Base-by-base conservation (phyloP, 805 yeast genomes). In the Saccharomycopsis javanensis region DNA sequence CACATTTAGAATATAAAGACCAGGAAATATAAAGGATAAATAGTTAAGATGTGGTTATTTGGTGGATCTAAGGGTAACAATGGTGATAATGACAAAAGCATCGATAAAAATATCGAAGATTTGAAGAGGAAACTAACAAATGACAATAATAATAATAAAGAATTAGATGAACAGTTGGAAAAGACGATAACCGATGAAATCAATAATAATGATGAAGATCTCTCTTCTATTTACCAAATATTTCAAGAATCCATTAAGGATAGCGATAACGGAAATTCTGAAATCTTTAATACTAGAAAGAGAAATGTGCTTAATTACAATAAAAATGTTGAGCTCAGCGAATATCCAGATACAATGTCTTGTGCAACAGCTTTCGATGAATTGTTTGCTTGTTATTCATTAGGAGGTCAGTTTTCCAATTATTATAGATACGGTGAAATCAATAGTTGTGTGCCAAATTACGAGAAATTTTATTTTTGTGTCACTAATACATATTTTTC, bases 331-430 rank as follows among this genome's bases (percentile, higher is more conserved):
- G 31, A 30, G 15, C 38, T 56, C 13, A 35, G 31, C 4, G 50
- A 57, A 28, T 60, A 52, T 38, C 60, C 62, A 8, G 34, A 35
- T 16, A 42, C 45, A n/a, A 80, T 85, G 90, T 78, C 80, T 54
- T 85, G 92, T 66, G 75, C 84, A 55, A 88, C 92, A 50, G 94
- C 94, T 1, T 84, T 91, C 69, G 96, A 91, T 69, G 96, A 89
- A 66, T 74, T 91, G 23, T 77, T 90, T 51, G 83, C 81, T 51
- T 92, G 98, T 68, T 89, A 87, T 71, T 87, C 97, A 0, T 67
- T 91, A 2, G 97, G 96, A 2, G 97, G 97, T 0, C 97, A 91
- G 67, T 72, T 88, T 20, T 79, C 95, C 60, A 79, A 86, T 69
- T 86, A 86, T 65, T 92, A 91, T 67, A 74, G 97, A 56, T 86